Evolutionary conservation across 345 rosid genomes (phyloP), one percentile per base, ranked within the genome.

Genomic region (Sisymbrium irio): DNA sequence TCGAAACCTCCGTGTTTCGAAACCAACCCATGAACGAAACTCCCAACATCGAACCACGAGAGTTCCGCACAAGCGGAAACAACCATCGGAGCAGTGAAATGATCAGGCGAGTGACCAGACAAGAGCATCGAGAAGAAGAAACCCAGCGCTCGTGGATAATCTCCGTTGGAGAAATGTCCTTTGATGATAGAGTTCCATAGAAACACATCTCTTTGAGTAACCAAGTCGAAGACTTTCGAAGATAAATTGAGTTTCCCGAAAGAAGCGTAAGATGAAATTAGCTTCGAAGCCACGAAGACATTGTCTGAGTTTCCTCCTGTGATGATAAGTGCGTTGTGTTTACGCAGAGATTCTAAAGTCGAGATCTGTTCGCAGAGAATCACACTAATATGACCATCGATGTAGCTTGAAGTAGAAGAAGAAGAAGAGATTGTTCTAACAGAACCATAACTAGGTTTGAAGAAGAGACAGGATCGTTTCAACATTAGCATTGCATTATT

Each of bases 171-270:
- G 79, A 81, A 87, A 72, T 87, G 82, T 45, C 88, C 81, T 77
- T 89, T 85, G 73, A 89, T 73, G n/a, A 89, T 51, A 4, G 92
- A 84, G 65, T 87, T 89, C 91, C 92, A 89, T 36, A 89, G 83
- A 65, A 87, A 89, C 18, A 78, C 64, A 79, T 89, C 89, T 64
- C 73, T 89, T 51, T 13, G 3, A 75, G 25, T 28, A 37, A 85
- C 62, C 7, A 35, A 85, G 69, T 68, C 60, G 62, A 89, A 87
- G 20, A 86, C 81, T 28, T 40, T 58, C 19, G 70, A 66, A 71
- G 88, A 82, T 25, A 62, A 73, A 45, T 50, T 67, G 25, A 81
- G 83, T 42, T 62, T 75, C 9, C 35, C 47, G 76, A 69, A 68
- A 41, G 82, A 74, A 39, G 89, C 81, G 61, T 87, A 86, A 59